Base-by-base conservation (phyloP, 805 yeast species). In the Schwanniomyces polymorphus region DNA sequence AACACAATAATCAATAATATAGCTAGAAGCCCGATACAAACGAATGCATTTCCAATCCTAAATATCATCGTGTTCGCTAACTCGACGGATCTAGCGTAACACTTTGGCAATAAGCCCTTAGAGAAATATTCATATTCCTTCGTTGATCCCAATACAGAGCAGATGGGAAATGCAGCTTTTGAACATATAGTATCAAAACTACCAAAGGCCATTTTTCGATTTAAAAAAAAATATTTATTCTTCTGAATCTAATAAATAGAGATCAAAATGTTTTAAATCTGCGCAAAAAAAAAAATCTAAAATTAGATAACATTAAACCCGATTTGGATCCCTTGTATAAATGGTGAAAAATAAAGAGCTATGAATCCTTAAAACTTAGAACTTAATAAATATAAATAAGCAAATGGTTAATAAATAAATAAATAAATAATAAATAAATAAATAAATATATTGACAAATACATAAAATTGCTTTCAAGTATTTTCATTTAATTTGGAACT, bases 41-140 rank as follows among this genome's bases (percentile, higher is more conserved):
- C 80, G 61, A 92, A 87, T 6, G 96, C 90, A 52, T 85, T 87
- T 26, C 97, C 97, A 11, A 89, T 75, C 63, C 89, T 89, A 69
- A 91, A 92, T 17, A 92, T 88, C 70, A 89, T 77, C 0, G 98
- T 92, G 68, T 92, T 92, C 44, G 97, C 97, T 35, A 92, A 61
- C 54, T 86, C 91, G 18, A 92, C 88, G 6, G 92, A 79, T 58
- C 97, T 74, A 0, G 97, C 85, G 56, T 89, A 92, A 68, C 98
- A 92, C 34, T 67, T 64, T 4, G 97, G 84, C 26, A 88, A 61
- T 25, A 91, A 73, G 1, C 97, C 97, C 5, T 74, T 65, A 27
- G 74, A 65, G 46, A 78, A 61, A 27, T 49, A 61, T 23, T 50
- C 50, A 41, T 56, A 67, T 54, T 54, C 50, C 43, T 65, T 63